Evolutionary conservation across 2,329 filamentous ascomycete species (phyloP).

Genomic region (Microcyclosporella mali): DNA sequence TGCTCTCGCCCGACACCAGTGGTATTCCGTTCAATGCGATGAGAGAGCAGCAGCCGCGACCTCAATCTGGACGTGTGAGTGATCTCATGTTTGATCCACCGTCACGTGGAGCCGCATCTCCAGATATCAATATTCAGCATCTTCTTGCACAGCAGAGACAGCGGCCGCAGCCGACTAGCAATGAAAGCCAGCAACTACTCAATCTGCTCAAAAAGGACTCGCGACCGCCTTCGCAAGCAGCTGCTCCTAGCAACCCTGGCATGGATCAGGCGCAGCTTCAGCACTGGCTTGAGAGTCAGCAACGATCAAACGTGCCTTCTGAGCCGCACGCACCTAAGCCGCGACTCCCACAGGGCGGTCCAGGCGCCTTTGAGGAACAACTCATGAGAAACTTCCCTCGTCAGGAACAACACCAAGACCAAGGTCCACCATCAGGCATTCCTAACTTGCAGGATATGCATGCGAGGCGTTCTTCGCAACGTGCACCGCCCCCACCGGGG

Average conservation of each 20-base stretch:
- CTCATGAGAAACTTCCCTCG: conserved; percentile 25
- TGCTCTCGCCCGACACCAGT: conserved; percentile 19
- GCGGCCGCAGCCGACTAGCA: conserved; percentile 43
- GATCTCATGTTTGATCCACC: conserved; percentile 25
- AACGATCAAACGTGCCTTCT: conserved; percentile 11
- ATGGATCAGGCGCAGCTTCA: conserved; percentile 24
- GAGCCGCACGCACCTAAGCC: conserved; percentile 35
- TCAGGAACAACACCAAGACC: conserved; percentile 18
- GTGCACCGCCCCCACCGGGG: conserved; percentile 26
- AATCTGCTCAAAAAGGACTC: conserved; percentile 60
- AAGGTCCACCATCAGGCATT: conserved; percentile 12
- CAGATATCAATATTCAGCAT: conserved; percentile 31
- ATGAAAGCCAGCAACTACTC: conserved; percentile 76
- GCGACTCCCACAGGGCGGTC: conserved; percentile 27
- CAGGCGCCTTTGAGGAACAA: conserved; percentile 32
- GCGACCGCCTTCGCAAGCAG: conserved; percentile 24
- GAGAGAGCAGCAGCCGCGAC: conserved; percentile 19
- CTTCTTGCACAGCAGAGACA: conserved; percentile 36
- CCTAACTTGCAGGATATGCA: conserved; percentile 9
- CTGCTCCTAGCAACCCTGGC: conserved; percentile 25
- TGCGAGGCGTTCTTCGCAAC: conserved; percentile 24
- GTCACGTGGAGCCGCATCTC: conserved; percentile 26
- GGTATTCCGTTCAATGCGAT: conserved; percentile 20
- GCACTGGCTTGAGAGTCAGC: conserved; percentile 28
- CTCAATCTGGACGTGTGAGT: conserved; percentile 19